Evolutionary conservation across 805 yeast genomes (phyloP).

Genomic region (Monosporozyma unispora): DNA sequence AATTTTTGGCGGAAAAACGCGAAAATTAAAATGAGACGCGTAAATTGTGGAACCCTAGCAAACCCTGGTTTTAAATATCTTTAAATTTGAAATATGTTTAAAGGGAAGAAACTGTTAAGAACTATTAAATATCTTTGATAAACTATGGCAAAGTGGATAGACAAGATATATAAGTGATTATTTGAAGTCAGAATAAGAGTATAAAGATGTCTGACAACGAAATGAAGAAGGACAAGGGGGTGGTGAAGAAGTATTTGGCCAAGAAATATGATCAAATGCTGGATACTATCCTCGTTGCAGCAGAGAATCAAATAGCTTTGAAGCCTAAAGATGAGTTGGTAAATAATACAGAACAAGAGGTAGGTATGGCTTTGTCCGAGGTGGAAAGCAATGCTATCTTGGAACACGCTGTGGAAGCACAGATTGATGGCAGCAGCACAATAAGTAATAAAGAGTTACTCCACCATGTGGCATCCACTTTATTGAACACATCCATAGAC

Average conservation of each 20-base stretch:
- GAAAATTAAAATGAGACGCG: too few species aligned
- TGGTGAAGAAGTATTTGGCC: slow-evolving; percentile 17
- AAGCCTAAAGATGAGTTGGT: too few species aligned
- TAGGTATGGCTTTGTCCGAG: neutral
- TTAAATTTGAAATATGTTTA: too few species aligned
- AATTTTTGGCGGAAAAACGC: neutral
- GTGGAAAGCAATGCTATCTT: neutral
- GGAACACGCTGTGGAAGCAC: neutral
- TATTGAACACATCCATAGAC: slow-evolving; percentile 39
- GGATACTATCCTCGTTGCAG: slow-evolving; percentile 19
- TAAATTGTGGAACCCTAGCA: too few species aligned
- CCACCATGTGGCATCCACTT: slow-evolving; percentile 37
- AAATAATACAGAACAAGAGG: too few species aligned
- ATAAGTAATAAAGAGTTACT: slow-evolving; percentile 21
- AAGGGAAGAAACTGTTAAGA: too few species aligned
- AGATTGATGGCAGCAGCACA: neutral
- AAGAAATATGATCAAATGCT: slow-evolving; percentile 21
- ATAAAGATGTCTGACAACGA: neutral
- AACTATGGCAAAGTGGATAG: too few species aligned
- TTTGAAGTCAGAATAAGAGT: too few species aligned
- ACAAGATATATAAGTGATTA: too few species aligned
- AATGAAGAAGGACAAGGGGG: neutral
- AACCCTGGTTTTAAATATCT: too few species aligned
- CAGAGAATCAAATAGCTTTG: slow-evolving; percentile 5
- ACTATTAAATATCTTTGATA: too few species aligned